A percentile compares a stretch with the other conserved stretches of the same genome.
These are phyloP conservation scores for Solanum habrochaites DNA, from an alignment of 257 asterid genomes.

Conservation along the genomic window DNA sequence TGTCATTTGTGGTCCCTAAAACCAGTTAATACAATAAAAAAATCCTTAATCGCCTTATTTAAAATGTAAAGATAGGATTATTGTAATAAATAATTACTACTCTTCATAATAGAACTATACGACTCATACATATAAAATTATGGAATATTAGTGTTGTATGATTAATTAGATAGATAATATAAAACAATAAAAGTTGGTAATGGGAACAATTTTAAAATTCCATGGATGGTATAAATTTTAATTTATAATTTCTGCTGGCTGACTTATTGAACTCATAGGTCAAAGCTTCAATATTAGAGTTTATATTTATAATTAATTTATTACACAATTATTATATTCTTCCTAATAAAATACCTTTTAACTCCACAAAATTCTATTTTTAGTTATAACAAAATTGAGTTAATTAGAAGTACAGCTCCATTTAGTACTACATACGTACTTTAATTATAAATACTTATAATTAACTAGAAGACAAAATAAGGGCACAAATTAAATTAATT, in stretches of 20 bases:
- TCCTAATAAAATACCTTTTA: background rate
- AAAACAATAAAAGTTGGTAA: background rate
- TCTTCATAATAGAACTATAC: background rate
- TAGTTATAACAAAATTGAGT: background rate
- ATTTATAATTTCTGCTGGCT: background rate
- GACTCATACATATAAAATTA: background rate
- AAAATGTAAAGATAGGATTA: background rate
- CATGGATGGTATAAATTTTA: slow-evolving; percentile 4
- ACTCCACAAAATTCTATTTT: background rate
- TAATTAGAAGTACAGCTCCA: background rate
- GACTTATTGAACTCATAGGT: slow-evolving; percentile 5
- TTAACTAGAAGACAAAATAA: background rate
- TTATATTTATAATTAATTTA: background rate
- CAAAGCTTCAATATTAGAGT: background rate
- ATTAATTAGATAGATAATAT: background rate
- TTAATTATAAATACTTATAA: background rate
- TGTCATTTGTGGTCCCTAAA: background rate
- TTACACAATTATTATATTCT: background rate
- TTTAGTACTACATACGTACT: background rate
- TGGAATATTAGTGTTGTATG: background rate
- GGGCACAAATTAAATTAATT: background rate
- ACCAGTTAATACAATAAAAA: background rate
- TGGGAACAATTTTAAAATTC: slow-evolving; percentile 2
- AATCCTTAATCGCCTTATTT: background rate
- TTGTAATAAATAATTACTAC: background rate